These are phyloP conservation scores for Colletotrichum ledebouriae DNA, from an alignment of 2,329 filamentous ascomycete genomes.

Conservation along the genomic window DNA sequence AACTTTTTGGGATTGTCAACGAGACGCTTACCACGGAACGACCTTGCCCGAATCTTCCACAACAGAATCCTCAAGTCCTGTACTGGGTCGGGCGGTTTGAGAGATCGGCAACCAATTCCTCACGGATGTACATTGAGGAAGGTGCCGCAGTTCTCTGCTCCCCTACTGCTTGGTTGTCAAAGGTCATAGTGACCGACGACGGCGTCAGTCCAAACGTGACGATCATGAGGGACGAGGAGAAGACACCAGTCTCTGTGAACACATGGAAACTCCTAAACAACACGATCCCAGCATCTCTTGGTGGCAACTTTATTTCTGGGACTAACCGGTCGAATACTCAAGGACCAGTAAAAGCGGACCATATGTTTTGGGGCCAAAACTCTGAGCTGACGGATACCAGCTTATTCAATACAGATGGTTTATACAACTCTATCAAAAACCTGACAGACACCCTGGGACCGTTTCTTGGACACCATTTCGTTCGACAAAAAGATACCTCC, in stretches of 20 bases:
- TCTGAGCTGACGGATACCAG: not conserved
- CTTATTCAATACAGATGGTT: not conserved
- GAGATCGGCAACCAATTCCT: not conserved
- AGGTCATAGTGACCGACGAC: slow-evolving; percentile 25
- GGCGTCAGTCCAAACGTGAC: slow-evolving; percentile 9
- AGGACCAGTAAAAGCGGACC: slow-evolving; percentile 13
- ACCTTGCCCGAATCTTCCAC: slow-evolving; percentile 15
- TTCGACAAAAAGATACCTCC: not conserved
- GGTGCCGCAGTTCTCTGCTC: slow-evolving; percentile 25
- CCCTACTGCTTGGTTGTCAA: slow-evolving; percentile 21
- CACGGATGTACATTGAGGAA: not conserved
- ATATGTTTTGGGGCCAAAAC: not conserved
- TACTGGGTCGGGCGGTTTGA: slow-evolving; percentile 11
- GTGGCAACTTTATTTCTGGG: not conserved
- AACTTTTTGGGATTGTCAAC: not conserved
- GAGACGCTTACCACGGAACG: not conserved
- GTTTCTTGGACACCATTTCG: slow-evolving; percentile 8
- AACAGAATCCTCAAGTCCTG: slow-evolving; percentile 10
- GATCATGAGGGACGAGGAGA: not conserved
- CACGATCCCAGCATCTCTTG: not conserved
- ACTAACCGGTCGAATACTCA: not conserved
- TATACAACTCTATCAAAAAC: slow-evolving; percentile 18
- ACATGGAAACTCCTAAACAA: slow-evolving; percentile 15
- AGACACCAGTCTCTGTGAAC: not conserved
- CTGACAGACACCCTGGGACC: slow-evolving; percentile 8